phyloP scores from a whole-genome alignment of 148 eudicot genomes.

The Rhododendron ferrugineum region DNA sequence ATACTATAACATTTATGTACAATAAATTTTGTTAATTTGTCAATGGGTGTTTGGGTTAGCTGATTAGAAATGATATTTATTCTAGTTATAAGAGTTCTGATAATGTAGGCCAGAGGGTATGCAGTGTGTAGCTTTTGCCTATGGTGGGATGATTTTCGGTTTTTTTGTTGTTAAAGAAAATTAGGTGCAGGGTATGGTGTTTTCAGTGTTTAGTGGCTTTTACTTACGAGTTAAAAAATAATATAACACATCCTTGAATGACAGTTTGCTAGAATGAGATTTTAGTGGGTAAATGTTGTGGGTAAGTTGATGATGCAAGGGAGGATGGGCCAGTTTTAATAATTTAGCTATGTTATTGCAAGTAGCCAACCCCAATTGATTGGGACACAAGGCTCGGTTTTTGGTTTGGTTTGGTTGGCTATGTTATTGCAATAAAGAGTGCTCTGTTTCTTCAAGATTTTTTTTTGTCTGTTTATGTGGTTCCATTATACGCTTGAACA shows the following conservation, averaged over 20 bases:
- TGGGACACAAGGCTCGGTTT: background rate
- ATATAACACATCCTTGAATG: background rate
- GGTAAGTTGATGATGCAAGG: background rate
- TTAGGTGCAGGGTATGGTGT: background rate
- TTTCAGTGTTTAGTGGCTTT: background rate
- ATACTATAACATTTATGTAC: background rate
- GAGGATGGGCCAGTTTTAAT: background rate
- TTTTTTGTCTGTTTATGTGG: background rate
- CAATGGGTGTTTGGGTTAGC: background rate
- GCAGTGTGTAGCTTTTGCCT: background rate
- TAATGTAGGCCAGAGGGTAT: background rate
- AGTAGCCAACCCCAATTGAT: background rate
- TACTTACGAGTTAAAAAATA: background rate
- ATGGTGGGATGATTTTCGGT: background rate
- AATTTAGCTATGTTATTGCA: background rate
- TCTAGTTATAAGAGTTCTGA: background rate
- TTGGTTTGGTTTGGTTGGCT: background rate
- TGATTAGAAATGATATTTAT: background rate
- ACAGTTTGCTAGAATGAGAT: background rate
- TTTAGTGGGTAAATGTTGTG: background rate
- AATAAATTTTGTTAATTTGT: background rate
- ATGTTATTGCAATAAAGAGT: background rate
- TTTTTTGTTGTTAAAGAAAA: background rate
- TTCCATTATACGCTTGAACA: background rate
- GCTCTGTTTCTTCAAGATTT: background rate